These are phyloP conservation scores for Aspergillus fumigatus DNA, from an alignment of 2,329 filamentous ascomycete species.

Conservation along the genomic window DNA sequence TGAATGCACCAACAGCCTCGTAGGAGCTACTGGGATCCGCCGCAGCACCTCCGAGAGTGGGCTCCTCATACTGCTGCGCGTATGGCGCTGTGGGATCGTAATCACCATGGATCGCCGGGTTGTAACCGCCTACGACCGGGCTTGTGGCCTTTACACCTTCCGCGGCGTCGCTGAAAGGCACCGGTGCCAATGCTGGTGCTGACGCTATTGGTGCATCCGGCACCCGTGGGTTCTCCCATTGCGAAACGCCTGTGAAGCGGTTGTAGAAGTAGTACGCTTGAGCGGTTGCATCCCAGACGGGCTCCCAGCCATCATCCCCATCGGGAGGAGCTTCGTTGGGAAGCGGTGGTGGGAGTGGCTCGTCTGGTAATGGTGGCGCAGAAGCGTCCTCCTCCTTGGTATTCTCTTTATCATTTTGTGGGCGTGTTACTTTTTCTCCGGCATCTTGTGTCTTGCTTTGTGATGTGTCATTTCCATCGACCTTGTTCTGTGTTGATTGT, in stretches of 20 bases:
- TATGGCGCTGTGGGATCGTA: conserved; percentile 98
- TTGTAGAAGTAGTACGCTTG: conserved; percentile 82
- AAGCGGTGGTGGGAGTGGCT: conserved; percentile 44
- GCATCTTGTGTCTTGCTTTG: neutral
- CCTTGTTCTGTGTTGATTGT: conserved; percentile 21
- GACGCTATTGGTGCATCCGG: conserved; percentile 39
- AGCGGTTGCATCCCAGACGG: conserved; percentile 66
- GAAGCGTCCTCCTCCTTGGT: conserved; percentile 17
- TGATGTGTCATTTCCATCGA: conserved; percentile 11
- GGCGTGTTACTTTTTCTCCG: neutral
- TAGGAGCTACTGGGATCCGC: conserved; percentile 52
- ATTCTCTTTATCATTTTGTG: conserved; percentile 3
- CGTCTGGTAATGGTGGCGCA: conserved; percentile 39
- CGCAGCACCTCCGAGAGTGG: conserved; percentile 31
- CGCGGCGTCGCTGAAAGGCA: conserved; percentile 22
- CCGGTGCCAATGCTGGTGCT: too few relatives aligned
- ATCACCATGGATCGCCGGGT: conserved; percentile 91
- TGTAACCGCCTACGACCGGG: conserved; percentile 69
- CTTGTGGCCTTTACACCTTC: conserved; percentile 34
- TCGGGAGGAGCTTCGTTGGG: conserved; percentile 51
- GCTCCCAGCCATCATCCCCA: conserved; percentile 71
- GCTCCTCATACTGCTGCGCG: conserved; percentile 56
- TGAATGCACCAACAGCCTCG: conserved; percentile 71
- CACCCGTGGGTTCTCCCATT: conserved; percentile 84
- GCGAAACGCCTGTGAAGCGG: conserved; percentile 66